Evolutionary conservation across 352 stramenopile genomes (phyloP).

Genomic region (Globisporangium spinosum): DNA sequence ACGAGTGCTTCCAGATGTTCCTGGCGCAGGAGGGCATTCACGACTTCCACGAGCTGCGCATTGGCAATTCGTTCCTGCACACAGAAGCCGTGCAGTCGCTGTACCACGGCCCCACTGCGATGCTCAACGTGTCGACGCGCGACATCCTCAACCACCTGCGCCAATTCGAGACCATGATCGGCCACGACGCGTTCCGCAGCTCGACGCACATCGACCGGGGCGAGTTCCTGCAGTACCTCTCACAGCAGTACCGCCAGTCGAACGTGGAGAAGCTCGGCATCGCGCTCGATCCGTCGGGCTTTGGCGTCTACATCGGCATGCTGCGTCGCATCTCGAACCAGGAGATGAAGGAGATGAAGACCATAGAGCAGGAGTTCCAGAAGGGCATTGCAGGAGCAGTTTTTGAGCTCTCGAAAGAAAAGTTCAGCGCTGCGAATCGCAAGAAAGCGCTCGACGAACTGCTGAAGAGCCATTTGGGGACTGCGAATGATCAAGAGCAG

Average conservation of each 20-base stretch:
- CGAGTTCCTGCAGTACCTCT: slow-evolving; percentile 72
- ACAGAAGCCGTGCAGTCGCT: slow-evolving; percentile 75
- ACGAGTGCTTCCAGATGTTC: slow-evolving; percentile 67
- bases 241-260: slow-evolving; percentile 61
- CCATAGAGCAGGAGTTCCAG: slow-evolving; percentile 78
- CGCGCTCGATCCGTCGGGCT: slow-evolving; percentile 52
- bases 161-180: slow-evolving; percentile 62
- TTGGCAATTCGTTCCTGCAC: slow-evolving; percentile 80
- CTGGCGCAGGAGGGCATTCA: slow-evolving; percentile 60
- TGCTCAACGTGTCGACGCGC: slow-evolving; percentile 59
- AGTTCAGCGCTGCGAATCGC: slow-evolving; percentile 81
- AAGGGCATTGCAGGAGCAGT: slow-evolving; percentile 71
- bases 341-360: slow-evolving; percentile 80
- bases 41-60: slow-evolving; percentile 59
- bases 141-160: slow-evolving; percentile 63
- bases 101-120: slow-evolving; percentile 38
- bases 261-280: slow-evolving; percentile 65
- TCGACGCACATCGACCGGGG: slow-evolving; percentile 56
- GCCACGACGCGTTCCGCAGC: slow-evolving; percentile 59
- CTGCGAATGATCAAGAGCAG: slow-evolving; percentile 9
- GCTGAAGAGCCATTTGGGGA: slow-evolving; percentile 27
- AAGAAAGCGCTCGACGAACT: slow-evolving; percentile 66
- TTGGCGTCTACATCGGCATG: slow-evolving; percentile 77
- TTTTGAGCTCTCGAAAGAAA: slow-evolving; percentile 82
- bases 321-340: slow-evolving; percentile 67